These are phyloP conservation scores for Globisporangium radiosum DNA, from an alignment of 352 stramenopile genomes.

Conservation along the genomic window DNA sequence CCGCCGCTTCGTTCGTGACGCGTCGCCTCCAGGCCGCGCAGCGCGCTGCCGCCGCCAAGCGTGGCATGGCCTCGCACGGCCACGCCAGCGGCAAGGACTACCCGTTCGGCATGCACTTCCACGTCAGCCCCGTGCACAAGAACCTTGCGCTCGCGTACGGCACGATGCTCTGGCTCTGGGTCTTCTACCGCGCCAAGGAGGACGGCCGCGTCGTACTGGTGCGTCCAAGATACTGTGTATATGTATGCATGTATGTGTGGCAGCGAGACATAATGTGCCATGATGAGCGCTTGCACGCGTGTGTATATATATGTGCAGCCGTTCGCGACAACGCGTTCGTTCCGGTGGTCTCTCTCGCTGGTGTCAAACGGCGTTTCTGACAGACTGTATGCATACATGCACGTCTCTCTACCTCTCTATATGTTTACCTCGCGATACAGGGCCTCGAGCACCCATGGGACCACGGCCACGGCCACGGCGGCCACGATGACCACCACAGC, in stretches of 20 bases:
- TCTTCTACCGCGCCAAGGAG: constrained; percentile 88
- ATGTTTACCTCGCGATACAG: constrained; percentile 17
- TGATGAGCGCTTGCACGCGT: background rate
- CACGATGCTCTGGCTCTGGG: constrained; percentile 88
- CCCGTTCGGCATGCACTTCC: constrained; percentile 85
- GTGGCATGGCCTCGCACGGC: constrained; percentile 53
- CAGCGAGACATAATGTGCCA: too few species aligned
- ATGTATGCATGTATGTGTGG: background rate
- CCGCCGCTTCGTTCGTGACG: constrained; percentile 39
- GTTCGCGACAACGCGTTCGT: background rate
- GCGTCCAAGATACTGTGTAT: constrained; percentile 10
- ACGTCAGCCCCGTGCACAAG: constrained; percentile 85
- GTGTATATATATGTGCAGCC: background rate
- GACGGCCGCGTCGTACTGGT: constrained; percentile 77
- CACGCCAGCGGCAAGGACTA: constrained; percentile 54
- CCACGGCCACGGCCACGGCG: constrained; percentile 53
- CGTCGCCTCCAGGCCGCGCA: constrained; percentile 32
- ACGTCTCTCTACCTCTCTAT: background rate
- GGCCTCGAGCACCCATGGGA: constrained; percentile 86
- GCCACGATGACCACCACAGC: constrained; percentile 32
- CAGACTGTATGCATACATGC: background rate
- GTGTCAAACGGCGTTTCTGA: background rate
- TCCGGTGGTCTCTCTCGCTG: constrained; percentile 13
- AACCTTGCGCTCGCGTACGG: constrained; percentile 81
- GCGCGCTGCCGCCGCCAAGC: constrained; percentile 20